Conservation (phyloP, 2,329 filamentous ascomycete genomes). For the Daldinia eschscholtzii region DNA sequence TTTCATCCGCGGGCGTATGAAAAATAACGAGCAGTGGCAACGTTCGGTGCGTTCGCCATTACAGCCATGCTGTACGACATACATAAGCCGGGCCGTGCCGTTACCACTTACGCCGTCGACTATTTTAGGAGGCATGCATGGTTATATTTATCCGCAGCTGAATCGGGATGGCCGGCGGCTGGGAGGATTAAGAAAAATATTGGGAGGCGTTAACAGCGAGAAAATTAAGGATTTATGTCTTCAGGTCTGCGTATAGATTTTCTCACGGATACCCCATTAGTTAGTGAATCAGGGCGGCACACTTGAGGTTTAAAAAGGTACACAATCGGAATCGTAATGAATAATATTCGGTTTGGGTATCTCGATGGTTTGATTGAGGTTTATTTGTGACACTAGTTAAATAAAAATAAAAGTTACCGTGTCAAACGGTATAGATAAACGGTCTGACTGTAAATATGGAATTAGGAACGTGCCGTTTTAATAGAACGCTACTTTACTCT, state of each 20-base stretch:
- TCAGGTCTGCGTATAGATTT: background rate
- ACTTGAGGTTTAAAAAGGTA: background rate
- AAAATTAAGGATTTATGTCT: background rate
- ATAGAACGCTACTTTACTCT: background rate
- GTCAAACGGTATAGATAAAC: background rate
- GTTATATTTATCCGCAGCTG: constrained; percentile 7
- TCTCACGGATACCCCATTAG: constrained; percentile 3
- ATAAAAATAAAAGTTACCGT: background rate
- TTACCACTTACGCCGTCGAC: background rate
- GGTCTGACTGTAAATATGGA: background rate
- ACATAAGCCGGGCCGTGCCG: background rate
- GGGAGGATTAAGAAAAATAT: background rate
- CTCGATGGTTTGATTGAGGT: background rate
- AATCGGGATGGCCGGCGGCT: background rate
- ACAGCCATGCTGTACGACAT: background rate
- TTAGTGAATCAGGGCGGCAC: background rate
- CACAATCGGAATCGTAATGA: background rate
- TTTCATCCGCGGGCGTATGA: background rate
- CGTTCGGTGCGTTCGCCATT: background rate
- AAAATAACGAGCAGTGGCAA: background rate
- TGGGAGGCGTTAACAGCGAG: background rate
- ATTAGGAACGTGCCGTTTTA: background rate
- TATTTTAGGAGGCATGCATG: background rate
- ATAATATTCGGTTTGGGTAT: background rate
- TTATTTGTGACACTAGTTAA: background rate